Percentiles rank a stretch among this genome's conserved stretches.
These are phyloP conservation scores for Wickerhamiella shivajii DNA, from an alignment of 805 yeast genomes.

Conservation along the genomic window DNA sequence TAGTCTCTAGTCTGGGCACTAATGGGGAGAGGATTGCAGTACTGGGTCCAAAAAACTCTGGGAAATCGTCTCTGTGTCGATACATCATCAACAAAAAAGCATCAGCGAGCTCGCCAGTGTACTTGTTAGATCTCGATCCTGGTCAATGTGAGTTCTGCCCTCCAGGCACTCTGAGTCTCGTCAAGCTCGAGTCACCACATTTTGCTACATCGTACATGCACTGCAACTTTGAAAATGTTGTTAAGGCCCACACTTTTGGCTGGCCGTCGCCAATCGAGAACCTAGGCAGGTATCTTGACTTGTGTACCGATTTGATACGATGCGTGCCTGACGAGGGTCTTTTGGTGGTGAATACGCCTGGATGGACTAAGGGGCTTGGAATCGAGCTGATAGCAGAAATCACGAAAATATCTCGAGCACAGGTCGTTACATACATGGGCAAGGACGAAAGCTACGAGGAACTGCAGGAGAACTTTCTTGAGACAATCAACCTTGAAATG, in stretches of 20 bases:
- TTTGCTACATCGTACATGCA: constrained; percentile 30
- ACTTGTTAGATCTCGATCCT: constrained; percentile 68
- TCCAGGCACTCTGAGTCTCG: constrained; percentile 56
- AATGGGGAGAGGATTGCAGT: constrained; percentile 25
- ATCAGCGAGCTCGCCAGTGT: constrained; percentile 23
- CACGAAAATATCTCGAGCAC: constrained; percentile 31
- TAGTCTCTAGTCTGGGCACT: no score
- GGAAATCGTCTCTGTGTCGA: constrained; percentile 64
- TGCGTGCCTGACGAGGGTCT: constrained; percentile 22
- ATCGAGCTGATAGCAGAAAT: constrained; percentile 43
- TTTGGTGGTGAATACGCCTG: constrained; percentile 65
- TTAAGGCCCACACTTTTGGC: constrained; percentile 38
- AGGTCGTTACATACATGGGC: constrained; percentile 42
- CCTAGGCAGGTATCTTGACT: constrained; percentile 40
- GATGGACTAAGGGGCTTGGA: constrained; percentile 87
- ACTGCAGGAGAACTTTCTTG: constrained; percentile 14
- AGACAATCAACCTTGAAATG: neutral
- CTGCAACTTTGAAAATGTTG: constrained; percentile 15
- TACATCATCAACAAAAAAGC: constrained; percentile 21
- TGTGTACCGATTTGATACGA: constrained; percentile 30
- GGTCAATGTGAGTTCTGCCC: constrained; percentile 71
- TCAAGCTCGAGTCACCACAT: constrained; percentile 20
- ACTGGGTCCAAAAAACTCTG: constrained; percentile 60
- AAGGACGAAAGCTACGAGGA: constrained; percentile 23
- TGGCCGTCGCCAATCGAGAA: constrained; percentile 51